These are phyloP conservation scores for Globisporangium middletonii DNA, from an alignment of 352 stramenopile species.

Conservation along the genomic window DNA sequence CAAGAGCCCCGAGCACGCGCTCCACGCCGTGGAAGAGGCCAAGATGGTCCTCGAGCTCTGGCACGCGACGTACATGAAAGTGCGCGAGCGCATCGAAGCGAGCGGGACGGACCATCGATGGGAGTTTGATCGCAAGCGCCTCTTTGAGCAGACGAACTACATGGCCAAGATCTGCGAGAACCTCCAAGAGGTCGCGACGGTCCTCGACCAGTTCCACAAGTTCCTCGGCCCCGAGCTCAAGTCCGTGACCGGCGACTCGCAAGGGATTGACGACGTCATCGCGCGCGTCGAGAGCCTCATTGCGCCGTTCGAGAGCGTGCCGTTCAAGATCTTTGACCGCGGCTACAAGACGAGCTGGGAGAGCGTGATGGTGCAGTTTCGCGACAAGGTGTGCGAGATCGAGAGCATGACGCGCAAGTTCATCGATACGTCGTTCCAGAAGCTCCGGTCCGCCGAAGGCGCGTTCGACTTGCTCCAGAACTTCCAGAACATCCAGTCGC, in stretches of 20 bases:
- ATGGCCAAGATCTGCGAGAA: conserved; percentile 95
- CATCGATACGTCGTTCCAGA: conserved; percentile 95
- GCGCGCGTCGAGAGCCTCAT: conserved; percentile 80
- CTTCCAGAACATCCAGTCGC: conserved; percentile 94
- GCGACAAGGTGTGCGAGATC: conserved; percentile 92
- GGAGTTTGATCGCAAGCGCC: conserved; percentile 93
- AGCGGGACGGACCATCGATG: conserved; percentile 92
- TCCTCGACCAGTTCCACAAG: conserved; percentile 94
- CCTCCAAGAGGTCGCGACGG: conserved; percentile 89
- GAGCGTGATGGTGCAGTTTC: conserved; percentile 92
- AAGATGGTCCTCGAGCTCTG: conserved; percentile 91
- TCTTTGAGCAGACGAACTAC: conserved; percentile 96
- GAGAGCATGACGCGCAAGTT: conserved; percentile 94
- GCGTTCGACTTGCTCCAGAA: conserved; percentile 97
- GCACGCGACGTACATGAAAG: conserved; percentile 94
- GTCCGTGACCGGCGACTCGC: conserved; percentile 91
- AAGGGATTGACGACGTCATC: conserved; percentile 94
- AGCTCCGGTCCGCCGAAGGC: conserved; percentile 90
- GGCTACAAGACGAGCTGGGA: conserved; percentile 94
- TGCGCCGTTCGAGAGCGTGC: conserved; percentile 82
- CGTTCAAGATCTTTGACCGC: conserved; percentile 93
- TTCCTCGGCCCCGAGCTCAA: conserved; percentile 95
- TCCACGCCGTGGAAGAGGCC: conserved; percentile 85
- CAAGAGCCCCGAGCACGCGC: conserved; percentile 64
- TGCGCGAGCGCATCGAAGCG: conserved; percentile 92